These are phyloP conservation scores for Syncephalastrum monosporum DNA, from an alignment of 371 early-diverging fungal genomes.

Conservation along the genomic window DNA sequence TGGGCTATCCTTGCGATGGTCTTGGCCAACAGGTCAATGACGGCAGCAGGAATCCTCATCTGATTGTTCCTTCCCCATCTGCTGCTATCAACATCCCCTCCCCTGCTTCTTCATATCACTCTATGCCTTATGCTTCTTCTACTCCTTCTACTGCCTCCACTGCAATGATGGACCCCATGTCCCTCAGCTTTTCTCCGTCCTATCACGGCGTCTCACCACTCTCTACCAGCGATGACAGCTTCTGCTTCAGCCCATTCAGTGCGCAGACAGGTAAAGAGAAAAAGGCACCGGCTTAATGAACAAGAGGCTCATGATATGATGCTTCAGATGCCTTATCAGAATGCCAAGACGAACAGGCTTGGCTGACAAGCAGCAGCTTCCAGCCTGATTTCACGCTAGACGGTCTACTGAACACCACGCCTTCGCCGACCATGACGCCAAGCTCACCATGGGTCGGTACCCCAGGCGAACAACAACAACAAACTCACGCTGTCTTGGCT, in stretches of 20 bases:
- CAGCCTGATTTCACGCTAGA: conserved; percentile 1
- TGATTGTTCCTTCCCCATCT: not conserved
- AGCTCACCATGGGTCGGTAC: no score
- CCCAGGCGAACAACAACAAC: no score
- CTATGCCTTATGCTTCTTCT: conserved; percentile 3
- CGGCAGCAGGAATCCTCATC: conserved; percentile 1
- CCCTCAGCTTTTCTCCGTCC: conserved; percentile 21
- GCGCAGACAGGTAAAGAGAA: not conserved
- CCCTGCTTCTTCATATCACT: no score
- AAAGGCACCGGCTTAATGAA: not conserved
- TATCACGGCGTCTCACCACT: conserved; percentile 5
- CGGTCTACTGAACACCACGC: no score
- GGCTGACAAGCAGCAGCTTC: conserved; percentile 4
- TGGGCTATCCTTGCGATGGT: conserved; percentile 20
- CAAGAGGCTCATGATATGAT: not conserved
- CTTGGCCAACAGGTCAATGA: conserved; percentile 30
- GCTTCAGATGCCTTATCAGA: conserved; percentile 5
- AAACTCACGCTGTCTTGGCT: no score
- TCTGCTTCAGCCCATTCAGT: conserved; percentile 9
- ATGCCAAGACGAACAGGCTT: not conserved
- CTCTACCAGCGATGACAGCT: conserved; percentile 13
- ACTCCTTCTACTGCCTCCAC: not conserved
- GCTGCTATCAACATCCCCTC: no score
- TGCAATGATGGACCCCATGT: not conserved
- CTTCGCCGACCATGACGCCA: no score